These are phyloP conservation scores for Aureobasidium sp. DNA, from an alignment of 2,329 filamentous ascomycete genomes.

Conservation along the genomic window DNA sequence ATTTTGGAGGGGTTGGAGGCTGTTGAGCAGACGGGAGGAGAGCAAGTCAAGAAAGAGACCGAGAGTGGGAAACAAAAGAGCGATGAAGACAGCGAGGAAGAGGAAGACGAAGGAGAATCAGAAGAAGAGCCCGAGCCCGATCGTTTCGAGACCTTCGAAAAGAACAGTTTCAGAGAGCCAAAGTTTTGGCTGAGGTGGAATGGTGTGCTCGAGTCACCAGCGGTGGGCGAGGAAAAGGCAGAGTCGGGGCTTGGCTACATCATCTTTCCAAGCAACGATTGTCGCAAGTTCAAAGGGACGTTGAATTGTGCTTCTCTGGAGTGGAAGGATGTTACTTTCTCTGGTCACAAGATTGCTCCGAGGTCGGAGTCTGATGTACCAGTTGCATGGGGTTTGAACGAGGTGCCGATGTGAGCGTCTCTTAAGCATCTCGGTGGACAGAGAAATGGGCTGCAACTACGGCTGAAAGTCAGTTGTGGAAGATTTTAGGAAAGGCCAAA, in stretches of 20 bases:
- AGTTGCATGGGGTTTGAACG: neutral
- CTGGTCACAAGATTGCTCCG: constrained; percentile 16
- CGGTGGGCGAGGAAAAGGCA: neutral
- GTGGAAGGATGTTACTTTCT: constrained; percentile 2
- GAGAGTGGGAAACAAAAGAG: neutral
- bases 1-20: neutral
- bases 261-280: neutral
- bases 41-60: too few species aligned
- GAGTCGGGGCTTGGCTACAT: constrained; percentile 1
- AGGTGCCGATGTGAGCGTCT: neutral
- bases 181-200: constrained; percentile 7
- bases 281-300: constrained; percentile 6
- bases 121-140: neutral
- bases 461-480: too few species aligned
- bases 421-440: neutral
- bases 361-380: neutral
- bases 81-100: neutral
- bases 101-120: neutral
- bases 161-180: constrained; percentile 11
- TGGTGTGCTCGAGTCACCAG: neutral
- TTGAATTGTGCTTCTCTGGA: neutral
- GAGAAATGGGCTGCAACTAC: too few species aligned
- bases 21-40: neutral
- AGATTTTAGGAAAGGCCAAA: neutral
- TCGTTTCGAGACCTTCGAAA: constrained; percentile 3